Evolutionary conservation across 345 rosid genomes (phyloP).

Genomic region (Hibiscus mutabilis): DNA sequence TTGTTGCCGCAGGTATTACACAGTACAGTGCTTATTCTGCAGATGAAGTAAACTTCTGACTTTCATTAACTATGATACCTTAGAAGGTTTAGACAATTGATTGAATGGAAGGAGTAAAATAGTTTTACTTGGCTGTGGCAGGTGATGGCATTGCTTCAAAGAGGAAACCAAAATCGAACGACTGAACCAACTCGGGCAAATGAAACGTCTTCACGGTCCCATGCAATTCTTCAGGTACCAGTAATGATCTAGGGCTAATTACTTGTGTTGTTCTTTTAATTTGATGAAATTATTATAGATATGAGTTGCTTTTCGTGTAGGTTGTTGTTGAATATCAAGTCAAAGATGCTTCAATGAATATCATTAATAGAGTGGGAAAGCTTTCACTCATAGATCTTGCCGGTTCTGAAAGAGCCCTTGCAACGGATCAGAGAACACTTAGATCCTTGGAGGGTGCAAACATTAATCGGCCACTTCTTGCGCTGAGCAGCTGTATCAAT

Average conservation of each 20-base stretch:
- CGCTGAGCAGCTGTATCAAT: conserved; percentile 87
- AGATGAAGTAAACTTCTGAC: too few relatives aligned
- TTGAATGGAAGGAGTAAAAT: too few relatives aligned
- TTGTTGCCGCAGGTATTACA: not conserved
- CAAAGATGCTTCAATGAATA: conserved; percentile 60
- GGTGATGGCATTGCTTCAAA: conserved; percentile 90
- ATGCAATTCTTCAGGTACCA: conserved; percentile 97
- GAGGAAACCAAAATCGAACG: conserved; percentile 87
- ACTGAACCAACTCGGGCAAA: conserved; percentile 90
- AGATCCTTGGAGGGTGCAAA: conserved; percentile 93
- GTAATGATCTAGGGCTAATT: too few relatives aligned
- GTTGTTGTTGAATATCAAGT: conserved; percentile 71
- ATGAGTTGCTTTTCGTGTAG: too few relatives aligned
- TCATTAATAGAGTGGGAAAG: conserved; percentile 61
- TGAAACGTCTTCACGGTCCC: conserved; percentile 94
- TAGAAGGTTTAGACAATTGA: too few relatives aligned
- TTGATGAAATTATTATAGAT: too few relatives aligned
- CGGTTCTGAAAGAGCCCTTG: conserved; percentile 91
- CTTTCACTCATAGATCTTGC: conserved; percentile 94
- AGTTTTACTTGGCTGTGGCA: conserved; percentile 30
- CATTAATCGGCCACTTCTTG: conserved; percentile 87
- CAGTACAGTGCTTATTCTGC: not conserved
- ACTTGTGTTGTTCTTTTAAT: too few relatives aligned
- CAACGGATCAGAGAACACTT: conserved; percentile 86
- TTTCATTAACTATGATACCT: too few relatives aligned